Evolutionary conservation across 192 early-diverging fungal species (phyloP).

Genomic region (Linnemannia zychae): DNA sequence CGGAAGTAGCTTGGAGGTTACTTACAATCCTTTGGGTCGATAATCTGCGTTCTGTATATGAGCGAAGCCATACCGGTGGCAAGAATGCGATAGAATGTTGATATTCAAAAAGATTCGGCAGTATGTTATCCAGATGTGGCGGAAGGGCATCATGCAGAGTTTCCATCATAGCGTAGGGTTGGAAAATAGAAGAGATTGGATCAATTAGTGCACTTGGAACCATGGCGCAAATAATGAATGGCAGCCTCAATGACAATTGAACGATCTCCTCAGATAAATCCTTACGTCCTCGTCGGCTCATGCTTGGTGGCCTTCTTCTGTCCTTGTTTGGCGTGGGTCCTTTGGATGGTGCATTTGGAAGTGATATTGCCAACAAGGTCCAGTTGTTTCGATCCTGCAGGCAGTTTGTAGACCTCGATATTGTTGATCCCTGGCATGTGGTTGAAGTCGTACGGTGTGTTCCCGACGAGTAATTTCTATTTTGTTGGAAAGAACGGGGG

Average conservation of each 20-base stretch:
- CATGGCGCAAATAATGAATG: neutral
- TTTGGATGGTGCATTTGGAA: slow-evolving; percentile 42
- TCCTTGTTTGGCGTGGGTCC: slow-evolving; percentile 38
- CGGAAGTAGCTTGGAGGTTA: too few relatives aligned
- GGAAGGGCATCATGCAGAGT: neutral
- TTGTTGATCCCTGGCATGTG: slow-evolving; percentile 35
- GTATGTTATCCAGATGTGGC: neutral
- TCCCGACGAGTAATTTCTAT: slow-evolving; percentile 50
- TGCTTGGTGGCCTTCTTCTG: slow-evolving; percentile 43
- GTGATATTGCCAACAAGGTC: slow-evolving; percentile 49
- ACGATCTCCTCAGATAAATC: neutral
- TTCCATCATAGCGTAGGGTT: neutral
- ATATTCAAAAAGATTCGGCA: neutral
- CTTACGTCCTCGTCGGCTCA: slow-evolving; percentile 46
- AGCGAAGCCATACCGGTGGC: neutral
- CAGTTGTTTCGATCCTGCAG: slow-evolving; percentile 32
- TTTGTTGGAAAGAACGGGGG: neutral
- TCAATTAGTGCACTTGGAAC: neutral
- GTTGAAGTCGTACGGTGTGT: slow-evolving; percentile 25
- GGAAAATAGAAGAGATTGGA: neutral
- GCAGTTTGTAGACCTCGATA: slow-evolving; percentile 41
- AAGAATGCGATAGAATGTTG: neutral
- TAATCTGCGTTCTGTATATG: slow-evolving; percentile 27
- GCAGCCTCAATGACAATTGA: neutral
- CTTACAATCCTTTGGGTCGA: slow-evolving; percentile 50